Base-by-base conservation (phyloP, 1,139 yeast genomes). In the Geotrichum reessii region DNA sequence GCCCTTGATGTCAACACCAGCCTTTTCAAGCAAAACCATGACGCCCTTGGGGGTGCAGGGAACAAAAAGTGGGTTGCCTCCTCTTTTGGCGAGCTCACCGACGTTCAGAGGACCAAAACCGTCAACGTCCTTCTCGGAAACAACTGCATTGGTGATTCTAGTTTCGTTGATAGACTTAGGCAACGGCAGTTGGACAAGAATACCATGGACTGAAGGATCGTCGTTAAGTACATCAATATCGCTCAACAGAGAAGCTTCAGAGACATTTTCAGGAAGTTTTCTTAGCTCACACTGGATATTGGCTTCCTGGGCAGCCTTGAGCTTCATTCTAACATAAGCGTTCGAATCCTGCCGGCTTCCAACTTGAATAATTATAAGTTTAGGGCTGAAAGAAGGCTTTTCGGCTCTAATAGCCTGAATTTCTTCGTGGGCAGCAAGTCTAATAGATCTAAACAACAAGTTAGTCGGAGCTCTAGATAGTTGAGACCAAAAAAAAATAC, bases 1-100 rank as follows among this genome's bases (percentile, higher is more conserved):
- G 63, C 98, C 98, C 28, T 80, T 76, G 54, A 92, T 73, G 9
- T 76, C 73, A n/a, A 91, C 86, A 40, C 82, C 80, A 53, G 87
- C 78, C 64, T 81, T 78, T 64, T 84, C 78, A 67, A 93, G 80
- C 67, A 93, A 78, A 67, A 85, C 86, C 78, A 93, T 83, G 71
- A 92, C 84, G 53, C 99, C 99, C 76, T 89, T 85, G 61, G 99
- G 99, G 51, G 99, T 93, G 75, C 99, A 93, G 47, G 99, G 99
- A 68, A 88, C 78, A 73, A 89, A 93, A 61, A 75, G 73, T 37
- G 99, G 99, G 47, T 81, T 73, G 55, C 98, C 98, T 60, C 89
- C 89, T 68, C 86, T 86, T 73, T 91, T 90, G 70, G 91, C 83
- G 65, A 93, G 80, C 74, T 92, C 97, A 59, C 98, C 98, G 55